Evolutionary conservation across 73 alveolate species (phyloP), one percentile per base, ranked within the genome.

Genomic region (Paramecium pentaurelia): DNA sequence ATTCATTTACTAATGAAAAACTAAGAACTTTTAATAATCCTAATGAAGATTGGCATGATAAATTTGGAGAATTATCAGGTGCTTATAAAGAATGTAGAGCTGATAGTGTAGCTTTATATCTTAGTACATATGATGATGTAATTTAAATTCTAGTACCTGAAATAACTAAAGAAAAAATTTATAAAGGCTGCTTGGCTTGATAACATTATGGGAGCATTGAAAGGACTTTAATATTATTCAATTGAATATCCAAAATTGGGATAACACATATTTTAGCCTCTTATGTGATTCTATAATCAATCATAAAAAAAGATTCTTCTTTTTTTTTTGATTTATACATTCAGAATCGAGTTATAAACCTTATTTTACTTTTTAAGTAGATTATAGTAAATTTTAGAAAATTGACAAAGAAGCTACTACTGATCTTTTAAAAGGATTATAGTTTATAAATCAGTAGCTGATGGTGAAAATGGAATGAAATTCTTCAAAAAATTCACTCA

Each of bases 51-150:
- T 98, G 98, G 98, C 95, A 94, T 75, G 95, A 97, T 51, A 97
- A 95, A 94, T 98, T 98, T 93, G 99, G 97, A 25, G 94, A 91
- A 37, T 86, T 95, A 32, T 95, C 96, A 30, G 59, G 97, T 18
- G 97, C 98, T n/a, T 95, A 97, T 92, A 98, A 97, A 80, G 99
- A 98, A 90, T 97, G 99, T 93, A 93, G 99, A 93, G 99, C 99
- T 27, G 98, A 97, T 60, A 86, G 98, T 49, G 38, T 38, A 6
- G 49, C 16, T 14, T 40, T 40, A 40, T 40, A 7, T 7, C 11
- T 40, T 40, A 40, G 12, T 40, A 4, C 16, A n/a, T 97, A 93
- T 92, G 95, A 97, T 68, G 95, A 96, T 44, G 95, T 99, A 98
- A 71, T 95, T 59, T 88, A 96, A 37, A 93, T 93, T 54, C 86